Percentiles rank a stretch among this genome's conserved stretches.
These are phyloP conservation scores for Cynanchum wilfordii DNA, from an alignment of 257 asterid genomes.

Conservation along the genomic window DNA sequence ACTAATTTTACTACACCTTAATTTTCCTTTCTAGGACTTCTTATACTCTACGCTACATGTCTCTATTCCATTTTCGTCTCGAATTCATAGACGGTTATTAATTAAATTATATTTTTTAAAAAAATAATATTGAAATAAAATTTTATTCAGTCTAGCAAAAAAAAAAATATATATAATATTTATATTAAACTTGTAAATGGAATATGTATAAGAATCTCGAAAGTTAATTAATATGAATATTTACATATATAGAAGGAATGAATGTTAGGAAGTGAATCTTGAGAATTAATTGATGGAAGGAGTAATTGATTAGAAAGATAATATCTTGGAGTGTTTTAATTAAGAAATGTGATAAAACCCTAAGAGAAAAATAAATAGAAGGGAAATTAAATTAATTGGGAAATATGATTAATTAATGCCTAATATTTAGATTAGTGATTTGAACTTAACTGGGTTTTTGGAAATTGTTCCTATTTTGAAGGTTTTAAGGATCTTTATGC, in stretches of 20 bases:
- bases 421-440: neutral
- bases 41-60: too few species aligned
- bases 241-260: neutral
- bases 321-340: constrained; percentile 11
- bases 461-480: neutral
- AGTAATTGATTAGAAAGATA: neutral
- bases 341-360: constrained; percentile 6
- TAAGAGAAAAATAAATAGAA: constrained; percentile 13
- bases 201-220: neutral
- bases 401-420: constrained; percentile 3
- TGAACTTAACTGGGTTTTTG: neutral
- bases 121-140: too few species aligned
- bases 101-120: too few species aligned
- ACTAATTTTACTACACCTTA: too few species aligned
- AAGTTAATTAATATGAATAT: neutral
- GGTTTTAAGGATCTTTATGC: neutral
- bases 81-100: too few species aligned
- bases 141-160: too few species aligned
- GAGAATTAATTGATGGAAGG: neutral
- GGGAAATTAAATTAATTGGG: neutral
- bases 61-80: too few species aligned
- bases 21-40: too few species aligned
- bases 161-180: too few species aligned
- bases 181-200: too few species aligned
- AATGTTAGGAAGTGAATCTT: constrained; percentile 9